Evolutionary conservation across 768 basidiomycete species (phyloP).

Genomic region (Mycena sanguinolenta): DNA sequence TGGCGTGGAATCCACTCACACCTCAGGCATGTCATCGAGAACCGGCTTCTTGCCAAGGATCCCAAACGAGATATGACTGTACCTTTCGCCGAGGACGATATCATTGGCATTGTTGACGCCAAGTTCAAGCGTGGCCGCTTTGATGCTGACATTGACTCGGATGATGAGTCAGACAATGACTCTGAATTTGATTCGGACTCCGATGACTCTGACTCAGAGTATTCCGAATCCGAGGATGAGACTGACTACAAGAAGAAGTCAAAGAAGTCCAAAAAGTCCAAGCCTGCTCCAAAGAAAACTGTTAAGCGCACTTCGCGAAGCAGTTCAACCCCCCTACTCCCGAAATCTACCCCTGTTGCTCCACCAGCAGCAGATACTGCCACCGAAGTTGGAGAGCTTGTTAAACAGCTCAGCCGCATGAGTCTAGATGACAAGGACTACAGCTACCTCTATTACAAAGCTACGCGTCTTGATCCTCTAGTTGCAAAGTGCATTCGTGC

Average conservation of each 20-base stretch:
- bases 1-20: slow-evolving; percentile 3
- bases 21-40: neutral
- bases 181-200: neutral
- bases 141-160: slow-evolving; percentile 4
- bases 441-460: slow-evolving; percentile 13
- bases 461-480: slow-evolving; percentile 17
- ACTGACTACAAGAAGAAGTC: neutral
- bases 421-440: slow-evolving; percentile 13
- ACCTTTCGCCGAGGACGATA: neutral
- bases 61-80: slow-evolving; percentile 12
- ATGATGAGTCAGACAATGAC: neutral
- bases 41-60: slow-evolving; percentile 4
- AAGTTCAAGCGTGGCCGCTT: slow-evolving; percentile 4
- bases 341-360: neutral
- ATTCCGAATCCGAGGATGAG: neutral
- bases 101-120: neutral
- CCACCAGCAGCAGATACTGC: neutral
- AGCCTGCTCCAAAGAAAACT: neutral
- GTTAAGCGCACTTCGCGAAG: neutral
- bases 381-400: slow-evolving; percentile 4
- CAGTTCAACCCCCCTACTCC: neutral
- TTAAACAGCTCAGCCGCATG: slow-evolving; percentile 6
- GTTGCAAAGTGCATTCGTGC: slow-evolving; percentile 16
- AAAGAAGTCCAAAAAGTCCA: neutral
- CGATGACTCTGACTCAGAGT: neutral